Evolutionary conservation across 495 filamentous ascomycete species (phyloP).

Genomic region (Hypoxylon lienhwacheense): DNA sequence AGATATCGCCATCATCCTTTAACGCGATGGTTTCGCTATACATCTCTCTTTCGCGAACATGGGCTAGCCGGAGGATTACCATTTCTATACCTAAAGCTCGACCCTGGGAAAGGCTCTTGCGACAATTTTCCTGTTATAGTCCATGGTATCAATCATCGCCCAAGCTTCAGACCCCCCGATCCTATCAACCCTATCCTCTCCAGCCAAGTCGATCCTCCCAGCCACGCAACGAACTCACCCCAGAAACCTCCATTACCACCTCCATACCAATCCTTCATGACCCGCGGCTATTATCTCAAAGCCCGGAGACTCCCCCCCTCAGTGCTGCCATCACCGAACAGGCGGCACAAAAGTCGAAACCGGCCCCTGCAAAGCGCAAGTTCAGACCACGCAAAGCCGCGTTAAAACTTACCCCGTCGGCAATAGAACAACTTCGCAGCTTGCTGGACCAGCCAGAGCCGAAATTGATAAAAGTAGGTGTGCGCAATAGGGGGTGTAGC

Average conservation of each 20-base stretch:
- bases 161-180: conserved; percentile 70
- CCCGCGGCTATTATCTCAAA: conserved; percentile 51
- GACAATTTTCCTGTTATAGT: conserved; percentile 67
- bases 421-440: conserved; percentile 71
- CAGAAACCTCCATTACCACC: conserved; percentile 70
- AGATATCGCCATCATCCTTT: not conserved
- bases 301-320: conserved; percentile 31
- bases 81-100: conserved; percentile 41
- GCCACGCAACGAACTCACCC: conserved; percentile 65
- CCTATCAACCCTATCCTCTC: conserved; percentile 75
- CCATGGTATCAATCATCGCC: conserved; percentile 56
- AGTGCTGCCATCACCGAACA: conserved; percentile 52
- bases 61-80: conserved; percentile 54
- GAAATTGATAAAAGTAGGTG: conserved; percentile 90
- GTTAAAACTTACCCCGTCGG: conserved; percentile 78
- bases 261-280: conserved; percentile 57
- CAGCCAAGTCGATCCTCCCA: conserved; percentile 60
- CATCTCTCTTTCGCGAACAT: conserved; percentile 51
- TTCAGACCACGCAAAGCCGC: conserved; percentile 87
- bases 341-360: conserved; percentile 65
- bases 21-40: conserved; percentile 34
- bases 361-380: conserved; percentile 60
- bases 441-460: conserved; percentile 81
- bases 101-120: conserved; percentile 56
- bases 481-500: conserved; percentile 94